A percentile compares a stretch with the other conserved stretches of the same genome.
Evolutionary conservation across 129 eudicot species (phyloP).

Genomic region (Saussurea involucrata): DNA sequence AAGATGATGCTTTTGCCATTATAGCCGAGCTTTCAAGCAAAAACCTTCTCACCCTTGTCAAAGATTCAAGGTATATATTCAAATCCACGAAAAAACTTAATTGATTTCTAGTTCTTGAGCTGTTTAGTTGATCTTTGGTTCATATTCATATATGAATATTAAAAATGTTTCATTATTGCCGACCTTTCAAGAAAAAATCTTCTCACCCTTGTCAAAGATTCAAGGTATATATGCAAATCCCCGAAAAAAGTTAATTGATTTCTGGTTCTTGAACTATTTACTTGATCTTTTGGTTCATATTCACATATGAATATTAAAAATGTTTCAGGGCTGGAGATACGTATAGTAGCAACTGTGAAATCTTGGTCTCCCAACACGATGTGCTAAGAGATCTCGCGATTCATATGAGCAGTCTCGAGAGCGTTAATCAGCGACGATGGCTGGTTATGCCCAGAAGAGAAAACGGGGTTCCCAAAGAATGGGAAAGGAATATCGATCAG

Average conservation of each 20-base stretch:
- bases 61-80: slow-evolving; percentile 57
- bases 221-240: slow-evolving; percentile 35
- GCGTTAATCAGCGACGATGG: slow-evolving; percentile 49
- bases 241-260: neutral
- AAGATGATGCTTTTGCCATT: slow-evolving; percentile 72
- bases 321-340: slow-evolving; percentile 68
- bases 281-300: neutral
- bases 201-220: slow-evolving; percentile 69
- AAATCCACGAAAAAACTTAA: neutral
- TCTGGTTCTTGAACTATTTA: neutral
- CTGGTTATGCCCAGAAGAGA: slow-evolving; percentile 89
- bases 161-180: slow-evolving; percentile 55
- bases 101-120: neutral
- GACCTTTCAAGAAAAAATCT: slow-evolving; percentile 91
- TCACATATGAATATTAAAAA: neutral
- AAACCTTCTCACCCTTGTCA: slow-evolving; percentile 73
- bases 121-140: neutral
- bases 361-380: slow-evolving; percentile 85
- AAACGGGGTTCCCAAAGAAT: slow-evolving; percentile 66
- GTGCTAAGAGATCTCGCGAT: slow-evolving; percentile 86
- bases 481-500: slow-evolving; percentile 80
- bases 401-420: slow-evolving; percentile 51
- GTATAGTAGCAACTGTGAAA: slow-evolving; percentile 69
- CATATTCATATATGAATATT: neutral
- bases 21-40: slow-evolving; percentile 82